Base-by-base conservation (phyloP, 306 rosid species). In the Dalbergia oliveri region DNA sequence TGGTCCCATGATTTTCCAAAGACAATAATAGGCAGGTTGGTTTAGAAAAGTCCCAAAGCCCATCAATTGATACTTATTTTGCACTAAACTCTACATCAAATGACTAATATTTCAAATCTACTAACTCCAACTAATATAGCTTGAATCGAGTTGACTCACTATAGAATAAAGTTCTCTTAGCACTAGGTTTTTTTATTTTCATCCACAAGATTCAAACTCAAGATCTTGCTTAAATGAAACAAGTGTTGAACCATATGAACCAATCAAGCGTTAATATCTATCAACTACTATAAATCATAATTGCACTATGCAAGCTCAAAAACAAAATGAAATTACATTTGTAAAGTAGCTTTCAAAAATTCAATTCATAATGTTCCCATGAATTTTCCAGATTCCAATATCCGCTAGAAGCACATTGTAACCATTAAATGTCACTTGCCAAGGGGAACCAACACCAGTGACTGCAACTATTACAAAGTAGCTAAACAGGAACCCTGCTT, bases 321-420 rank as follows among this genome's bases (percentile, higher is more conserved):
- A 45, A 35, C 45, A 80, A 84, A 67, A 81, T 60, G 57, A 15
- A 69, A 39, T n/a, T 15, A 76, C 11, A 39, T 31, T 69, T 26
- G 59, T 69, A 23, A 18, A 8, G 9, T 4, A 33, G 23, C 18
- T 35, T 71, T 69, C 45, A 56, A 33, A 66, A 39, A 81, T 43
- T 67, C 71, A 47, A 65, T 64, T 47, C 2, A 69, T 19, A 5
- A 66, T 62, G 77, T 67, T 72, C 56, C 9, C 12, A 34, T 1
- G 12, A 50, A 11, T 54, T 56, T 41, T 65, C 64, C 58, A 35
- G 13, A 63, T 61, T 43, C 54, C 44, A 58, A 47, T 41, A 58
- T 58, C 47, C 37, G 16, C 9, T 12, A 13, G 33, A 50, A 47
- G 41, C 56, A n/a, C 50, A 71, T 65, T 69, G 57, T 15, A 59